Base-by-base conservation (phyloP, 192 early-diverging fungal species). In the Pilaira anomala region DNA sequence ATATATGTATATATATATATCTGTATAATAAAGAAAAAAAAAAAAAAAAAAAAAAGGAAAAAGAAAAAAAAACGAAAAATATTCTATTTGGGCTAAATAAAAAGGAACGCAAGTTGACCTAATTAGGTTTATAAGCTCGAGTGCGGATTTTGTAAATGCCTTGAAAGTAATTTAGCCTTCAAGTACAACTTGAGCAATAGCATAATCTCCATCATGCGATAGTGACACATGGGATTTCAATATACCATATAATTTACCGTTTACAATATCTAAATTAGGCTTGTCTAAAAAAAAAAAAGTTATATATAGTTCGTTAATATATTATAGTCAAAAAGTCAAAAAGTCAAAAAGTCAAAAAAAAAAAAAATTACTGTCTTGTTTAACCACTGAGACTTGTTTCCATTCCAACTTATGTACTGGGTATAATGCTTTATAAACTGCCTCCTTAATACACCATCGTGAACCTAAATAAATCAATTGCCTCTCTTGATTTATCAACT, bases 191-290 rank as follows among this genome's bases (percentile, higher is more conserved):
- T 86, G 78, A 4, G 87, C 85, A 30, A 88, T 76, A 11, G 81
- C 75, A 73, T 88, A 91, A 33, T 91, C 88, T 11, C 88, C 88
- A 71, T 92, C 91, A 67, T 92, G 91, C n/a, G 88, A 85, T n/a
- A 91, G 72, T 6, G 83, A 81, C 3, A 81, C 61, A 69, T 89
- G 86, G 16, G 78, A 41, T 24, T 65, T 71, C 12, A 61, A 61
- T 3, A 74, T 75, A 1, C 68, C 68, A 60, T 72, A 69, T 48
- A 50, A 44, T 8, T 58, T 59, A 33, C 75, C 70, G 26, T 81
- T 63, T 0, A 63, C 24, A 28, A 82, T 74, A 3, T 40, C 21
- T 7, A 85, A 44, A 16, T 36, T 48, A 3, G 82, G 82, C 65
- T 84, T 86, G n/a, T 55, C 77, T 83, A 62, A 9, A 40, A n/a